phyloP scores from a whole-genome alignment of 1,139 yeast genomes.

The Suhomyces coccinellae region DNA sequence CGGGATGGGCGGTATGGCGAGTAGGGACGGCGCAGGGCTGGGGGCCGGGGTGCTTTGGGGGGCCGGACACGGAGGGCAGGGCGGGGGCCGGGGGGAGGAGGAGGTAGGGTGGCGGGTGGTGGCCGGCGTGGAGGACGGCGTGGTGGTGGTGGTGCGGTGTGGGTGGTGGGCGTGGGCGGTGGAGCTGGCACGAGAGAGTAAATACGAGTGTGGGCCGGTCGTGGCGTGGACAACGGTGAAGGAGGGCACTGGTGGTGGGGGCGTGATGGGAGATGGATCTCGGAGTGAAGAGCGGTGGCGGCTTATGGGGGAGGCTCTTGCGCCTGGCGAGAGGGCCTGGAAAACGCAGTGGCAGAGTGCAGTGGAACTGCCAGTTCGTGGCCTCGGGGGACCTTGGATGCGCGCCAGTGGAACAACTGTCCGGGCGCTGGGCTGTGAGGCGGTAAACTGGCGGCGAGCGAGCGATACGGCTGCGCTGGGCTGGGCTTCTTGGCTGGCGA shows the following conservation, averaged over 20 bases:
- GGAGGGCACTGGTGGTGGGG: neutral
- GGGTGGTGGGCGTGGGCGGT: neutral
- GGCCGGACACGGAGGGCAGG: neutral
- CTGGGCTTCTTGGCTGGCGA: neutral
- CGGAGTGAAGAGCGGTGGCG: neutral
- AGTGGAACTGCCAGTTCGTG: too few species aligned
- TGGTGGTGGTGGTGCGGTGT: neutral
- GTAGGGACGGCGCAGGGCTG: neutral
- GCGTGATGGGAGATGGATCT: neutral
- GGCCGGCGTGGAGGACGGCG: neutral
- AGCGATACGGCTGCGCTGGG: neutral
- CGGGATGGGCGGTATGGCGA: neutral
- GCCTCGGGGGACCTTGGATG: constrained; percentile 1
- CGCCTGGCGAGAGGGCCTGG: neutral
- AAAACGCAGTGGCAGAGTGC: too few species aligned
- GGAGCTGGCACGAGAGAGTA: too few species aligned
- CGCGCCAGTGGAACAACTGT: neutral
- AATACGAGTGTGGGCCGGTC: neutral
- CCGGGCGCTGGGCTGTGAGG: neutral
- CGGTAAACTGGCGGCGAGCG: constrained; percentile 8
- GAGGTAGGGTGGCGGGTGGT: neutral
- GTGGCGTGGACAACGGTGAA: neutral
- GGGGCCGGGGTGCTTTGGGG: neutral
- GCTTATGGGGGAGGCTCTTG: neutral
- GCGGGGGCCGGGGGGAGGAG: neutral